phyloP scores from a whole-genome alignment of 2,329 filamentous ascomycete genomes.

The Nectriaceae sp. region DNA sequence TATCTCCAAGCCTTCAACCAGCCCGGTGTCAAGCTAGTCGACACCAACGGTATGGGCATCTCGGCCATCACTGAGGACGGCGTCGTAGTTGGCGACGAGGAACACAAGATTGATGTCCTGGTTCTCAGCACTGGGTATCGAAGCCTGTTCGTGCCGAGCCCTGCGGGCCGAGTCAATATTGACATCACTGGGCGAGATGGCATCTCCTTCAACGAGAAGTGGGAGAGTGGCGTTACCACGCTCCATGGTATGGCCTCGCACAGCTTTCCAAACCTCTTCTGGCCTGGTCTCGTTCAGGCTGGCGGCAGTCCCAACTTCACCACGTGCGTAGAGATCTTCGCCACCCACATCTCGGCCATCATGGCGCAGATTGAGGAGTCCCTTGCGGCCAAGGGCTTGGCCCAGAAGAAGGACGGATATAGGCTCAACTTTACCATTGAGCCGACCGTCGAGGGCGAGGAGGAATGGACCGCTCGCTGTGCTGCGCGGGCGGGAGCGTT shows the following conservation, averaged over 20 bases:
- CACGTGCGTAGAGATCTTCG: slow-evolving; percentile 36
- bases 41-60: slow-evolving; percentile 41
- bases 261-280: slow-evolving; percentile 58
- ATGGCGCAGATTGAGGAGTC: slow-evolving; percentile 4
- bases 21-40: slow-evolving; percentile 58
- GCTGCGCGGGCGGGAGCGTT: slow-evolving; percentile 42
- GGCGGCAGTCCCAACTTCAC: slow-evolving; percentile 41
- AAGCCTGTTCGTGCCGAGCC: slow-evolving; percentile 10
- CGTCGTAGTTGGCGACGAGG: not conserved
- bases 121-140: not conserved
- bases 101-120: not conserved
- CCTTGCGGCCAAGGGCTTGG: slow-evolving; percentile 1
- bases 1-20: slow-evolving; percentile 62
- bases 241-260: slow-evolving; percentile 51
- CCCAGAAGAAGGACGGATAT: slow-evolving; percentile 6
- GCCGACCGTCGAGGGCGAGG: slow-evolving; percentile 45
- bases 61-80: not conserved
- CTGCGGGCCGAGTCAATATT: slow-evolving; percentile 14
- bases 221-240: slow-evolving; percentile 46
- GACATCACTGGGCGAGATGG: slow-evolving; percentile 46
- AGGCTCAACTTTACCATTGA: slow-evolving; percentile 38
- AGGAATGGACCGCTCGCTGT: slow-evolving; percentile 46
- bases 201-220: slow-evolving; percentile 46
- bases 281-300: slow-evolving; percentile 42
- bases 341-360: slow-evolving; percentile 46